Evolutionary conservation across 208 protist species (phyloP).

Genomic region (Trypanosoma scelopori): DNA sequence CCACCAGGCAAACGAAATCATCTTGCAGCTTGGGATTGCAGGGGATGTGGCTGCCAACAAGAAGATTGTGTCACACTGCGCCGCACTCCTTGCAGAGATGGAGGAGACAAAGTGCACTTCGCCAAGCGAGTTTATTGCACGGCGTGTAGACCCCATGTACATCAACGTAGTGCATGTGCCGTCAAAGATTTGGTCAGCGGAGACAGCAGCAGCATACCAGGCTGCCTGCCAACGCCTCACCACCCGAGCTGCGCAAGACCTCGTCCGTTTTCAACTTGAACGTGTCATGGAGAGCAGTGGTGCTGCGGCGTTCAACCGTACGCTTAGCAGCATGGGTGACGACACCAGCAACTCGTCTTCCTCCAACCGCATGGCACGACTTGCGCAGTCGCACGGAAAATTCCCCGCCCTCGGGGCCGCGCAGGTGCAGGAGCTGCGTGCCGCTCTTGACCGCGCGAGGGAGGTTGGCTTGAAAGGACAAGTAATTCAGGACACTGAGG

Average conservation of each 20-base stretch:
- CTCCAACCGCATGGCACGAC: neutral
- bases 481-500: conserved; percentile 45
- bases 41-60: conserved; percentile 21
- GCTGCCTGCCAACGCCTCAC: conserved; percentile 42
- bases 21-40: conserved; percentile 43
- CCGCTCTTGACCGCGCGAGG: conserved; percentile 37
- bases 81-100: conserved; percentile 22
- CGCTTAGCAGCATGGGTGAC: conserved; percentile 4
- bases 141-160: conserved; percentile 16
- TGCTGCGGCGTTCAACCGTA: neutral
- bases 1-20: conserved; percentile 65
- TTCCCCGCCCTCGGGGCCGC: neutral
- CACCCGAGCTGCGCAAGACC: conserved; percentile 32
- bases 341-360: conserved; percentile 15
- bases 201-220: conserved; percentile 41
- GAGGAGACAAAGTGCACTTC: neutral
- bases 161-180: conserved; percentile 44
- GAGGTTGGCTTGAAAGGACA: conserved; percentile 42
- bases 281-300: conserved; percentile 28
- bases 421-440: conserved; percentile 30
- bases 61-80: conserved; percentile 18
- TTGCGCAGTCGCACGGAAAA: conserved; percentile 8
- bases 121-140: conserved; percentile 21
- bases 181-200: conserved; percentile 42
- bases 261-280: conserved; percentile 45